A percentile compares a stretch with the other conserved stretches of the same genome.
Evolutionary conservation across 2,329 filamentous ascomycete species (phyloP).

Genomic region (Saccharata proteae): DNA sequence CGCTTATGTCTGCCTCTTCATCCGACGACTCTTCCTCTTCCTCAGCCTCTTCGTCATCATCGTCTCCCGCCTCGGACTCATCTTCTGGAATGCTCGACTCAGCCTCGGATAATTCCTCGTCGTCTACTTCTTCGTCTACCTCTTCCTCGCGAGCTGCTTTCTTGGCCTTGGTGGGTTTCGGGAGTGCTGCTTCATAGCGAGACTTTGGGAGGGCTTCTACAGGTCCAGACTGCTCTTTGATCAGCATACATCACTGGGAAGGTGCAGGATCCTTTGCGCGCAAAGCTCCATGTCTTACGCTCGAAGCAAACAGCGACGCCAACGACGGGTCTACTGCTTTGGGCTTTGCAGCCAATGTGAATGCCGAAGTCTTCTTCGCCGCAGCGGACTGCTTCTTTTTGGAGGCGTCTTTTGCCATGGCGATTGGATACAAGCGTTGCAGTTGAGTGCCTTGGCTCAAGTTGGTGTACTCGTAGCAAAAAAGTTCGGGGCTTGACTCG

Average conservation of each 20-base stretch:
- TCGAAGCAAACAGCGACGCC: conserved; percentile 36
- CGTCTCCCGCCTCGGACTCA: conserved; percentile 17
- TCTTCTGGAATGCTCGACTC: conserved; percentile 9
- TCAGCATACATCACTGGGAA: conserved; percentile 9
- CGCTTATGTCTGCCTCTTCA: conserved; percentile 10
- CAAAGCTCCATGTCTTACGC: conserved; percentile 23
- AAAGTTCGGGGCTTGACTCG: too few species aligned
- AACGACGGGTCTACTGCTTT: conserved; percentile 31
- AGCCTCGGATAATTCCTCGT: conserved; percentile 11
- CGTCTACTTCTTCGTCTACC: conserved; percentile 19
- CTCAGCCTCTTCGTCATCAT: conserved; percentile 20
- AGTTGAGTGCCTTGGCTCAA: too few species aligned
- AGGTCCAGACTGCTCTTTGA: conserved; percentile 19
- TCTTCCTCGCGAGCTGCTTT: conserved; percentile 41
- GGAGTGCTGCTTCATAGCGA: conserved; percentile 23
- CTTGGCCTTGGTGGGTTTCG: conserved; percentile 21
- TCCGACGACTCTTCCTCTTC: conserved; percentile 10
- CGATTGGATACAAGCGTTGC: too few species aligned
- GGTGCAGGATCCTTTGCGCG: too few species aligned
- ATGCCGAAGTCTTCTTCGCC: conserved; percentile 1
- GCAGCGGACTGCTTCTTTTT: conserved; percentile 2
- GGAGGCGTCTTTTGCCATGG: conserved; percentile 22
- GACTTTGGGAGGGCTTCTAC: conserved; percentile 26
- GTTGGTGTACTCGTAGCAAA: too few species aligned
- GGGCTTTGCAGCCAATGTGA: conserved; percentile 18